phyloP scores from a whole-genome alignment of 2,329 filamentous ascomycete species.

The Verticillium albo-atrum region DNA sequence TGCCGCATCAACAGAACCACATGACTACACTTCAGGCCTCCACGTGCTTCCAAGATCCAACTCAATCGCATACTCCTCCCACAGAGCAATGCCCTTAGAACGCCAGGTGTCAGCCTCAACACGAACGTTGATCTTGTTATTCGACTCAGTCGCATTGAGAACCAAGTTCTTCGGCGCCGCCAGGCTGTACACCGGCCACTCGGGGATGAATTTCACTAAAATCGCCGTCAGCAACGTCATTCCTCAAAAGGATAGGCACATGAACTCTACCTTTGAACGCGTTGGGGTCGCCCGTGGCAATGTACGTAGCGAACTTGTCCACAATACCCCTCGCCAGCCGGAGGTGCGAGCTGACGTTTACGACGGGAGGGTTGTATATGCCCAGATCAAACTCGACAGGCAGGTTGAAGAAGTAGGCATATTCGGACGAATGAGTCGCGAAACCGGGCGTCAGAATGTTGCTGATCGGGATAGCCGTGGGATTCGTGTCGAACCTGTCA shows the following conservation, averaged over 20 bases:
- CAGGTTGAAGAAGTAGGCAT: conserved; percentile 13
- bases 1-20: background rate
- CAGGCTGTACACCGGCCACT: conserved; percentile 11
- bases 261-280: background rate
- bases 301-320: conserved; percentile 11
- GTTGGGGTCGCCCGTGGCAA: conserved; percentile 12
- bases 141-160: conserved; percentile 11
- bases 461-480: conserved; percentile 10
- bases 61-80: background rate
- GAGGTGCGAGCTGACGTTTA: conserved; percentile 9
- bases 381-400: conserved; percentile 11
- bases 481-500: conserved; percentile 15
- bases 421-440: conserved; percentile 13
- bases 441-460: conserved; percentile 10
- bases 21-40: background rate
- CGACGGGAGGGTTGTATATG: conserved; percentile 10
- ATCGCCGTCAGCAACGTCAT: background rate
- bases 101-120: conserved; percentile 11
- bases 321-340: conserved; percentile 9
- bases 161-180: conserved; percentile 11
- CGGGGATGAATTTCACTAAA: conserved; percentile 6
- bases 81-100: conserved; percentile 5
- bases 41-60: background rate
- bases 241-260: background rate
- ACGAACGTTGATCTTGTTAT: conserved; percentile 10